Conservation (phyloP, 768 basidiomycete species). For the Pleurotus eryngii region DNA sequence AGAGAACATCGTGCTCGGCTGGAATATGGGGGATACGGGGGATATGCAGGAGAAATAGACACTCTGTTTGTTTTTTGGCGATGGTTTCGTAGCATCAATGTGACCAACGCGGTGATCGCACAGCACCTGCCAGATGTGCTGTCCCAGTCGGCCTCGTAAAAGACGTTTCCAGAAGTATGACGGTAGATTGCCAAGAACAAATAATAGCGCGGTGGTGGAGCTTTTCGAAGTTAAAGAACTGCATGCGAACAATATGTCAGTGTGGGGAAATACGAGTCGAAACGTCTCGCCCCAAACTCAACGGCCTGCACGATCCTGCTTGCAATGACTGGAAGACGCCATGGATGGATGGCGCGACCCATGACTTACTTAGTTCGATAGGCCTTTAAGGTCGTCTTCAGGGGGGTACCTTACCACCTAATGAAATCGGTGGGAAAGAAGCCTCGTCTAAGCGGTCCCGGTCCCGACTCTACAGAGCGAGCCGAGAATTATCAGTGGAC, state of each 20-base stretch:
- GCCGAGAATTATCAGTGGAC: too few species aligned
- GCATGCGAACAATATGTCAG: neutral
- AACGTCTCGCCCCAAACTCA: too few species aligned
- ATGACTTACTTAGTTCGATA: too few species aligned
- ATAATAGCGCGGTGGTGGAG: constrained; percentile 4
- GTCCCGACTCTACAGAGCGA: neutral
- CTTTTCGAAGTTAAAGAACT: neutral
- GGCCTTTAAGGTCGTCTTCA: neutral
- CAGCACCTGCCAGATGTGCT: neutral
- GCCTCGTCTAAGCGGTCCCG: neutral
- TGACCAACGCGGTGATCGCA: neutral
- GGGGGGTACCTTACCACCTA: neutral
- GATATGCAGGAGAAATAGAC: neutral
- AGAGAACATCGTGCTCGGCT: neutral
- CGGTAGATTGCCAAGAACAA: neutral
- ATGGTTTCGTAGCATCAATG: neutral
- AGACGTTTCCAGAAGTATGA: neutral
- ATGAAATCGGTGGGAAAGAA: neutral
- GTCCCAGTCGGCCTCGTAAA: neutral
- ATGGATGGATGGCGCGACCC: too few species aligned
- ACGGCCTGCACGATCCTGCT: too few species aligned
- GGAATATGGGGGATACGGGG: neutral
- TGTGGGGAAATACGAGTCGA: too few species aligned
- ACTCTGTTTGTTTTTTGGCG: neutral
- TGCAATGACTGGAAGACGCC: too few species aligned